phyloP scores from a whole-genome alignment of 176 grass and related monocot species.

The Ensete glaucum region DNA sequence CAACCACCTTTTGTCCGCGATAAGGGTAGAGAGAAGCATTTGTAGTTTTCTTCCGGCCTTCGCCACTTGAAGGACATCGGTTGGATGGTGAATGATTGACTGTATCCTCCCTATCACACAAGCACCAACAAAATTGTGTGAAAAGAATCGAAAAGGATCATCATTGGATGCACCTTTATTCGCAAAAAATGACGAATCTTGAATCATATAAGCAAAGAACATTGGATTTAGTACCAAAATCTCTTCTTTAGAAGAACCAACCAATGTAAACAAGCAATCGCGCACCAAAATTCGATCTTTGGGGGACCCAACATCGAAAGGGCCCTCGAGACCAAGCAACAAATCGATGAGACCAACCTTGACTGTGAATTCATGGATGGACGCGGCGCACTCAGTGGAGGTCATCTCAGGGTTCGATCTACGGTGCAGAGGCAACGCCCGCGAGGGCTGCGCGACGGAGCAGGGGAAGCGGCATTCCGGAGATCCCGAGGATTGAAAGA shows the following conservation, averaged over 20 bases:
- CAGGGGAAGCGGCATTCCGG: neutral
- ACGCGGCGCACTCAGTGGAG: slow-evolving; percentile 40
- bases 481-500: neutral
- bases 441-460: neutral
- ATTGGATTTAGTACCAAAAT: neutral
- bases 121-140: neutral
- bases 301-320: neutral
- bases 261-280: neutral
- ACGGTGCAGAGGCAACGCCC: neutral
- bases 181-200: neutral
- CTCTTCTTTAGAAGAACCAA: neutral
- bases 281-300: neutral
- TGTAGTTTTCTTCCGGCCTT: no score
- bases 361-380: slow-evolving; percentile 85
- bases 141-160: neutral
- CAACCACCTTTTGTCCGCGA: no score
- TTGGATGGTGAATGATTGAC: no score
- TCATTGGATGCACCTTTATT: neutral
- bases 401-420: slow-evolving; percentile 45
- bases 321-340: neutral
- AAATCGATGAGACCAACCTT: slow-evolving; percentile 39
- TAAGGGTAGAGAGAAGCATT: no score
- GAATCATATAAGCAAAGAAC: neutral
- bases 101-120: neutral
- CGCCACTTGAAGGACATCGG: no score